Evolutionary conservation across 225 moss, liverwort and hornwort species (phyloP).

Genomic region (Asterella californica): DNA sequence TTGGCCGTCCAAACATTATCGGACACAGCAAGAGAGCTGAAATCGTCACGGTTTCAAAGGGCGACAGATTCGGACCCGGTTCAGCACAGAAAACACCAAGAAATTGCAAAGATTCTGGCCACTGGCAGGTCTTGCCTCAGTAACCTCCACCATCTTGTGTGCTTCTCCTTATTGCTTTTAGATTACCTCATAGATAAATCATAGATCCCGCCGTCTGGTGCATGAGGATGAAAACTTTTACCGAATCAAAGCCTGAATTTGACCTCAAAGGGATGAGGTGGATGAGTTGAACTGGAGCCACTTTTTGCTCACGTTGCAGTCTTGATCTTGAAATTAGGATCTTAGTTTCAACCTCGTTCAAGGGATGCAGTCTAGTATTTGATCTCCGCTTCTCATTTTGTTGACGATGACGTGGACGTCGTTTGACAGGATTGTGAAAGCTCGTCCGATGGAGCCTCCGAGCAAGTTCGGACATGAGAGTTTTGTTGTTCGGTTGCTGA

Average conservation of each 20-base stretch:
- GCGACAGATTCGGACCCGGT: conserved; percentile 27
- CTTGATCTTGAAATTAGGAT: neutral
- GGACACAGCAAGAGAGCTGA: conserved; percentile 26
- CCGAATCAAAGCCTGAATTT: no score
- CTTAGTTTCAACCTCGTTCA: neutral
- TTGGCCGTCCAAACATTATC: conserved; percentile 32
- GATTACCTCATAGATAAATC: neutral
- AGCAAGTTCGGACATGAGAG: conserved; percentile 42
- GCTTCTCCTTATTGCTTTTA: neutral
- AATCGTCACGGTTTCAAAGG: conserved; percentile 17
- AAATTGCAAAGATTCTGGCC: conserved; percentile 19
- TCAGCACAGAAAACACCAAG: conserved; percentile 14
- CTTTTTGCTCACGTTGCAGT: neutral
- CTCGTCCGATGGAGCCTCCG: conserved; percentile 39
- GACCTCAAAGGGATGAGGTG: neutral
- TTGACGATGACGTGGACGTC: neutral
- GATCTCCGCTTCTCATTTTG: neutral
- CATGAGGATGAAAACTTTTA: neutral
- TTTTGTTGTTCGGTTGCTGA: conserved; percentile 27
- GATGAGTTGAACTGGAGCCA: neutral
- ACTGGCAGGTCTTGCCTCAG: conserved; percentile 19
- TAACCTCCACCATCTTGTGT: neutral
- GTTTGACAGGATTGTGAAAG: conserved; percentile 28
- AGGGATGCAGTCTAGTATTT: neutral
- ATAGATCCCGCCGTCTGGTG: neutral